Evolutionary conservation across 2,329 filamentous ascomycete genomes (phyloP).

Genomic region (Aspergillus transmontanensis): DNA sequence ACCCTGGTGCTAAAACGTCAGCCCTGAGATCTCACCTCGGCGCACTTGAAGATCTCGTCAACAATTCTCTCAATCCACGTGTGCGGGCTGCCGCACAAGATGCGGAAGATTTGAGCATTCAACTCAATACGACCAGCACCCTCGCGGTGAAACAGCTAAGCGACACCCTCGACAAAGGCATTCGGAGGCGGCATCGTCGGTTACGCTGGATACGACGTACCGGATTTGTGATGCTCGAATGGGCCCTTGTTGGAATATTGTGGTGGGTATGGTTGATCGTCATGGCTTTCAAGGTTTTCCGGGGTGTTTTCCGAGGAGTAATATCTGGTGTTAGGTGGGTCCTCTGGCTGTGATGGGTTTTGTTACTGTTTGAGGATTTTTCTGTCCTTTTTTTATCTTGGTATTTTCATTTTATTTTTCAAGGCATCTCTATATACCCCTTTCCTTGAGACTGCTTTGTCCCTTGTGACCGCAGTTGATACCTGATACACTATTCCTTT

Average conservation of each 20-base stretch:
- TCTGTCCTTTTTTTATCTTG: background rate
- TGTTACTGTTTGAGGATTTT: background rate
- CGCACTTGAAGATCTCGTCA: slow-evolving; percentile 49
- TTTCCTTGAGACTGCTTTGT: background rate
- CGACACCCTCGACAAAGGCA: slow-evolving; percentile 69
- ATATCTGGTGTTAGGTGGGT: slow-evolving; percentile 73
- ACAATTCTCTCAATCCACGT: slow-evolving; percentile 55
- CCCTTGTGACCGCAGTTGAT: background rate
- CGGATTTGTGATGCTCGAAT: slow-evolving; percentile 83
- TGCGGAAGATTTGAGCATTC: slow-evolving; percentile 75
- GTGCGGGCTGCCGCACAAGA: slow-evolving; percentile 73
- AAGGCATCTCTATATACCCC: background rate
- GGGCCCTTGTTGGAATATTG: slow-evolving; percentile 83
- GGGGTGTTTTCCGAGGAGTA: slow-evolving; percentile 63
- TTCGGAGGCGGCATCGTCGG: slow-evolving; percentile 72
- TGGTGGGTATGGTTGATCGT: slow-evolving; percentile 95
- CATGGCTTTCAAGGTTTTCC: slow-evolving; percentile 68
- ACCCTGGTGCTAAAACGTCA: slow-evolving; percentile 49
- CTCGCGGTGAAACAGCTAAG: slow-evolving; percentile 78
- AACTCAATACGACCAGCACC: slow-evolving; percentile 75
- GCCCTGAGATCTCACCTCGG: slow-evolving; percentile 48
- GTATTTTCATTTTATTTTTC: background rate
- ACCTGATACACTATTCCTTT: background rate
- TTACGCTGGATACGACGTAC: slow-evolving; percentile 75
- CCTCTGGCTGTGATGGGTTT: slow-evolving; percentile 66